These are phyloP conservation scores for Eucalyptus pumila DNA, from an alignment of 345 rosid genomes.

Conservation along the genomic window DNA sequence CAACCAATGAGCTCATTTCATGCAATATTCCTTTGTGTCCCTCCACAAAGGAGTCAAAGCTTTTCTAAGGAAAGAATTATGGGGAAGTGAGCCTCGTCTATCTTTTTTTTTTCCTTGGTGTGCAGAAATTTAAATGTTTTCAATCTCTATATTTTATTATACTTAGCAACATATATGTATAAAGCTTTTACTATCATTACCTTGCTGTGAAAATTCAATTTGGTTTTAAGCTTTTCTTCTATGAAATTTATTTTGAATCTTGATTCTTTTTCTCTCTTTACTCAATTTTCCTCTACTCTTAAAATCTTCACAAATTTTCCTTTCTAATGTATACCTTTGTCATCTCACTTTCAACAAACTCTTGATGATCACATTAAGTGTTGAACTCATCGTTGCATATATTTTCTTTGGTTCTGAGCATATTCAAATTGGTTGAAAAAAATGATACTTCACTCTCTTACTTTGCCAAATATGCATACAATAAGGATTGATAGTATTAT, in stretches of 20 bases:
- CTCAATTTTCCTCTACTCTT: not conserved
- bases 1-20: not conserved
- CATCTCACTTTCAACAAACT: not conserved
- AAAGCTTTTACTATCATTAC: not conserved
- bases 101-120: not conserved
- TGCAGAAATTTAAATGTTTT: not conserved
- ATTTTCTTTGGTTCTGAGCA: not conserved
- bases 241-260: not conserved
- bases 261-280: not conserved
- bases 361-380: not conserved
- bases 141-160: not conserved
- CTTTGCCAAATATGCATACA: not conserved
- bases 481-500: not conserved
- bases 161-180: not conserved
- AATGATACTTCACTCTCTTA: not conserved
- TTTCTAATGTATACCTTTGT: not conserved
- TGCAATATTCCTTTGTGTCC: not conserved
- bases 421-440: not conserved
- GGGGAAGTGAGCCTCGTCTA: not conserved
- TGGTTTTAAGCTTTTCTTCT: not conserved
- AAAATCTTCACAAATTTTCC: not conserved
- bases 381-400: not conserved
- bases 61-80: not conserved
- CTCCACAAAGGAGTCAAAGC: not conserved
- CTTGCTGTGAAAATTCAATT: not conserved